Evolutionary conservation across 208 protist species (phyloP).

Genomic region (Leishmania turanica): DNA sequence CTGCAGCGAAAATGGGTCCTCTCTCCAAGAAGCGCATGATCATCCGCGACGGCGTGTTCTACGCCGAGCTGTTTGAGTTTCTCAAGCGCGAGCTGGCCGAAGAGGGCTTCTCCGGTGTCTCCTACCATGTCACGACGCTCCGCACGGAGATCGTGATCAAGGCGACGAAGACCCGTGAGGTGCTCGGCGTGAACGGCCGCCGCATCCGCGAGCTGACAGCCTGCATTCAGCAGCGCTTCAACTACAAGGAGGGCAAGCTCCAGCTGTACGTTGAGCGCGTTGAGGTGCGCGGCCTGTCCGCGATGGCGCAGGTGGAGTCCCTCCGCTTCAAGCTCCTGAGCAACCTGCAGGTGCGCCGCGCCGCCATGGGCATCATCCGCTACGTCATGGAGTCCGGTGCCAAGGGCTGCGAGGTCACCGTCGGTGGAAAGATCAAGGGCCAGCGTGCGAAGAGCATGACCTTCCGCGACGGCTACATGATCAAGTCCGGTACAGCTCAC

Average conservation of each 20-base stretch:
- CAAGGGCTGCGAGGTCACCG: slow-evolving; percentile 99
- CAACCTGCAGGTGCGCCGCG: slow-evolving; percentile 98
- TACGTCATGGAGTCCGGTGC: slow-evolving; percentile 99
- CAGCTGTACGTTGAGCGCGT: slow-evolving; percentile 98
- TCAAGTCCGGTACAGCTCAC: slow-evolving; percentile 96
- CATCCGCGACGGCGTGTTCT: slow-evolving; percentile 99
- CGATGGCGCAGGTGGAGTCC: slow-evolving; percentile 98
- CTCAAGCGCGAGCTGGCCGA: slow-evolving; percentile 97
- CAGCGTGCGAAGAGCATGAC: slow-evolving; percentile 99
- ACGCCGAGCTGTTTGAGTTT: slow-evolving; percentile 99
- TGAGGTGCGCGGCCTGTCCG: slow-evolving; percentile 97
- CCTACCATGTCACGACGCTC: slow-evolving; percentile 96
- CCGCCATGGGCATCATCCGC: slow-evolving; percentile 98
- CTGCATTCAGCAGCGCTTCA: slow-evolving; percentile 99
- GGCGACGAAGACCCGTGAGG: slow-evolving; percentile 96
- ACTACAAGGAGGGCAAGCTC: slow-evolving; percentile 95
- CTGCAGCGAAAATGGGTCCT: slow-evolving; percentile 57
- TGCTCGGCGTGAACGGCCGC: slow-evolving; percentile 97
- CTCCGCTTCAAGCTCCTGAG: slow-evolving; percentile 98
- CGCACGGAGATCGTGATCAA: slow-evolving; percentile 99
- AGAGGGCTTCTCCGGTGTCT: slow-evolving; percentile 97
- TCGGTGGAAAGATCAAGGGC: slow-evolving; percentile 99
- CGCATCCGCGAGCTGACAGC: slow-evolving; percentile 98
- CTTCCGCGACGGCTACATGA: slow-evolving; percentile 99
- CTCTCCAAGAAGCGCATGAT: slow-evolving; percentile 97